Base-by-base conservation (phyloP, 2,329 filamentous ascomycete species). In the Penicillium digitatum region DNA sequence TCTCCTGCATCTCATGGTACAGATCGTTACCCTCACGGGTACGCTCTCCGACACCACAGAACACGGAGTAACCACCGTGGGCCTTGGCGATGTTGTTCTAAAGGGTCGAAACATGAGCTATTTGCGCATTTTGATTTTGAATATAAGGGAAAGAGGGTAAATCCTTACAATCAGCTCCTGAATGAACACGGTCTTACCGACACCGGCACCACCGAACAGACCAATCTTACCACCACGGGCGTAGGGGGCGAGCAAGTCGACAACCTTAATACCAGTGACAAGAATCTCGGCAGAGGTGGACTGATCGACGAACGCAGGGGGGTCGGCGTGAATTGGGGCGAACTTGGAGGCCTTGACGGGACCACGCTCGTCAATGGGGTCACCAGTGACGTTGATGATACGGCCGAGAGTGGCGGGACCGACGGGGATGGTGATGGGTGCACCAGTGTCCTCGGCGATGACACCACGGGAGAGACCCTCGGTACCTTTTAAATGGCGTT, bases 1-100 rank as follows among this genome's bases (percentile, higher is more conserved):
- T 99, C 83, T 99, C 93, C 85, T 97, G 94, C 94, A 99, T 99
- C 87, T 99, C 94, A 83, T 99, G 93, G 88, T 99, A 99, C 85
- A 99, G 81, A 87, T 99, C 94, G 87, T 99, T 99, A 86, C 94
- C 94, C 87, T 99, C 94, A 90, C 94, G 94, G 77, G 94, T 99
- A 85, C 94, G 93, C 88, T 99, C 94, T 79, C 94, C 94, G 81
- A 99, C 94, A 93, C 94, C 94, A 76, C 91, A 96, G 88, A 99
- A 99, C 78, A 99, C 94, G 68, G 94, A 99, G 89, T 95, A 99
- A 95, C 94, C 94, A 95, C 94, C 94, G 84, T 99, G 94, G 71
- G 94, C 94, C 87, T 97, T 97, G 82, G 94, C 94, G 76, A 99
- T 97, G 88, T 99, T 99, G 91, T 99, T 99, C 84, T 87, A 66